Evolutionary conservation across 306 rosid genomes (phyloP), one percentile per base, ranked within the genome.

Genomic region (Herpetospermum pedunculosum): DNA sequence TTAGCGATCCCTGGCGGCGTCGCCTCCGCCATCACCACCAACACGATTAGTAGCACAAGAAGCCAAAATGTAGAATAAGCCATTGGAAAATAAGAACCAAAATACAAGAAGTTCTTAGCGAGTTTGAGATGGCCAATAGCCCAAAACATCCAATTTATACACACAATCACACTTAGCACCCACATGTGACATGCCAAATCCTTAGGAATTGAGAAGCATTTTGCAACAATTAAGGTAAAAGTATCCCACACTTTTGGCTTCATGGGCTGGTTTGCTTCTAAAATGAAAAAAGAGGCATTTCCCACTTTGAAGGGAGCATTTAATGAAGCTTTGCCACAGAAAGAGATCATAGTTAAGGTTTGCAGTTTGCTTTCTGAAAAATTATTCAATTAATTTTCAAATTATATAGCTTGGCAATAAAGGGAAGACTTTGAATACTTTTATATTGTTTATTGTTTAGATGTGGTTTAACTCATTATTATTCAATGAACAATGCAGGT

Each of bases 1-100:
- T 89, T 82, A 26, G 88, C 91, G 0, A 81, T 83, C 37, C 83
- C 88, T 0, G 90, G 85, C 11, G 86, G 84, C 16, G 81, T 84
- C 34, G 80, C 81, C 74, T 65, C 86, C 0, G 19, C 44, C 32
- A 37, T 47, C 67, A 57, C 82, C 35, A 58, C 81, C 53, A 69
- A 52, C 4, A 84, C 40, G 16, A 86, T 15, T 21, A 74, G 15
- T 2, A 59, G 21, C 69, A 71, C 75, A 16, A 46, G 37, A 52
- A 75, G 30, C 8, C 55, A 57, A 14, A 68, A 43, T 1, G 38
- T 32, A 26, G 23, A 69, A 44, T 0, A 15, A 11, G 55, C 25
- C 73, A 69, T 69, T 15, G 48, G 18, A 67, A 23, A 5, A 40
- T 4, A 59, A 26, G 40, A 12, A 50, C 7, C 25, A 6, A 58